These are phyloP conservation scores for Gryganskiella cystojenkinii DNA, from an alignment of 192 early-diverging fungal species.

Conservation along the genomic window DNA sequence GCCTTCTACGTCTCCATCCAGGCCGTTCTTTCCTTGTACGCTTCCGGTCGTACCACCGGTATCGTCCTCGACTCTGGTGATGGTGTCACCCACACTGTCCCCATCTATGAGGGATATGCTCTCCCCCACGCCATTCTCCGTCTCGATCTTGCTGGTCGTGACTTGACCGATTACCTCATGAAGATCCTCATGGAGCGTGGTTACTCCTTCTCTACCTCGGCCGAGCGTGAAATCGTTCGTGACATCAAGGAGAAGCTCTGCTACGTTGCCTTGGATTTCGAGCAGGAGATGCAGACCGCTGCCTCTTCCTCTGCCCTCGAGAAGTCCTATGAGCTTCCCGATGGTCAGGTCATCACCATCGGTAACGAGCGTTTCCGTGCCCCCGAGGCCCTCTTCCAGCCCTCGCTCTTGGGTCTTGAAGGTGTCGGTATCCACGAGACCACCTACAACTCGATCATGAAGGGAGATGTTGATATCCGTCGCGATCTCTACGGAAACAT, in stretches of 20 bases:
- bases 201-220: conserved; percentile 94
- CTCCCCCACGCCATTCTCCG: conserved; percentile 96
- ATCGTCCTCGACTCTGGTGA: conserved; percentile 98
- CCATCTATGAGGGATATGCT: conserved; percentile 97
- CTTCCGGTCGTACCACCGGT: conserved; percentile 98
- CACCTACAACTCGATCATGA: conserved; percentile 95
- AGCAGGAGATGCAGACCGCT: conserved; percentile 97
- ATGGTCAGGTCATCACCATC: conserved; percentile 98
- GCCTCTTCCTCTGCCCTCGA: conserved; percentile 91
- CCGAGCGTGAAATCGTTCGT: conserved; percentile 98
- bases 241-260: conserved; percentile 99
- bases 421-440: conserved; percentile 95
- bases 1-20: conserved; percentile 98
- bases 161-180: conserved; percentile 95
- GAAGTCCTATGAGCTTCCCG: conserved; percentile 98
- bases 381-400: conserved; percentile 98
- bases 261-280: conserved; percentile 98
- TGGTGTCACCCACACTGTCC: conserved; percentile 97
- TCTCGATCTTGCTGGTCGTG: conserved; percentile 97
- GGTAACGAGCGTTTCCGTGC: conserved; percentile 97
- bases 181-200: conserved; percentile 96
- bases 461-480: conserved; percentile 94
- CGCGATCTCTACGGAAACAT: conserved; percentile 95
- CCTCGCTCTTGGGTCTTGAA: conserved; percentile 89
- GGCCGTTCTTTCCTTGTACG: conserved; percentile 95